Evolutionary conservation across 192 early-diverging fungal genomes (phyloP).

Genomic region (Pilobolus umbonatus): DNA sequence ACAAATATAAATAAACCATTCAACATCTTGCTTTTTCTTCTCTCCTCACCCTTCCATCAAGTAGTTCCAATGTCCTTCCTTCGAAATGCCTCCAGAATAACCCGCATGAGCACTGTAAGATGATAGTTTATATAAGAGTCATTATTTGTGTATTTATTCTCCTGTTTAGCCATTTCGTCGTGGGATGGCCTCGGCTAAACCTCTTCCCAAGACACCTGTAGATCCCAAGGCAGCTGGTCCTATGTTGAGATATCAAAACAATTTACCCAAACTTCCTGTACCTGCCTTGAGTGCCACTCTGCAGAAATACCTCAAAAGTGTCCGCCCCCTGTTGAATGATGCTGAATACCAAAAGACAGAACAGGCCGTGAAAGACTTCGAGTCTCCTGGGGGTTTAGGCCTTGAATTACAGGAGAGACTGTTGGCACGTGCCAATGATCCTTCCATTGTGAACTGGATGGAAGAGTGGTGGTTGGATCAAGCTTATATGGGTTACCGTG

Average conservation of each 20-base stretch:
- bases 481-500: slow-evolving; percentile 90
- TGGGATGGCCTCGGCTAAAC: slow-evolving; percentile 3
- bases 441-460: slow-evolving; percentile 78
- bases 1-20: too few species aligned
- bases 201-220: slow-evolving; percentile 7
- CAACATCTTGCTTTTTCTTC: too few species aligned
- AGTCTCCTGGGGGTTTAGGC: slow-evolving; percentile 67
- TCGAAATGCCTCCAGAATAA: neutral
- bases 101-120: too few species aligned
- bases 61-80: neutral
- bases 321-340: slow-evolving; percentile 66
- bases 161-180: slow-evolving; percentile 10
- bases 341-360: slow-evolving; percentile 68
- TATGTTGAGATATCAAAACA: slow-evolving; percentile 65
- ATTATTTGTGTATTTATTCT: neutral
- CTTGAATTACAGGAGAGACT: slow-evolving; percentile 80
- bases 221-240: slow-evolving; percentile 43
- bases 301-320: slow-evolving; percentile 71
- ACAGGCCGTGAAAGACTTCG: slow-evolving; percentile 69
- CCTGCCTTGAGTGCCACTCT: slow-evolving; percentile 78
- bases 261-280: slow-evolving; percentile 84
- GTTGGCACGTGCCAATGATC: slow-evolving; percentile 62
- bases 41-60: neutral
- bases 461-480: slow-evolving; percentile 96
- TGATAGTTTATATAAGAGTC: too few species aligned